Base-by-base conservation (phyloP, 106 monocot species). In the Dendrobium officinale region DNA sequence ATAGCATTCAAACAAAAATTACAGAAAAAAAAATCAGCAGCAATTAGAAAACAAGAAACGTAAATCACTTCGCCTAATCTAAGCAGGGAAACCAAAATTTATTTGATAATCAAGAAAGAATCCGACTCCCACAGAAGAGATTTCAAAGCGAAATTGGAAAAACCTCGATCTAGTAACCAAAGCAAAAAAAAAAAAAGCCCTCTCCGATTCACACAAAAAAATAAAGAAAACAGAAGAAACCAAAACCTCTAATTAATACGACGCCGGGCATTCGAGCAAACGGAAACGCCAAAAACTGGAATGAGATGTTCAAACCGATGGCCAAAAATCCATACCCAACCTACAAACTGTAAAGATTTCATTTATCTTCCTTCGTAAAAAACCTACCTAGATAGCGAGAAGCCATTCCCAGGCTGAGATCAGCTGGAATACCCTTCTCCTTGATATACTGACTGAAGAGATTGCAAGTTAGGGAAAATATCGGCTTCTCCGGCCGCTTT, bases 381-480 rank as follows among this genome's bases (percentile, higher is more conserved):
- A 6, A 22, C 61, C 8, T 61, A 61, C 61, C 92, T 4, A 70
- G 70, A 33, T 31, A 37, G 70, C 70, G 70, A 70, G 70, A 37
- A 37, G 70, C 3, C 55, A 95, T 83, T n/a, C 86, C 85, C 51
- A 94, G 80, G 74, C 89, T 91, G 41, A 82, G 87, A 58, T 86
- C 56, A 58, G 56, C 84, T n/a, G 83, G 70, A 41, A 77, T 26
- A 47, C 90, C 87, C 67, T 86, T 88, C 83, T 92, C 91, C 84
- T 90, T 93, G 86, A 96, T 79, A 82, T 83, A 93, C 83, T 88
- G 91, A 64, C 96, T 92, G 78, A 96, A 83, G 15, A 88, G 85
- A 78, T 79, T 90, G 83, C 89, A 92, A 15, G 89, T 79, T 48
- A 89, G 75, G 16, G 89, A 80, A 43, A 92, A 92, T 77, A 77